phyloP scores from a whole-genome alignment of 352 stramenopile genomes.

The Pythium utonaiense region DNA sequence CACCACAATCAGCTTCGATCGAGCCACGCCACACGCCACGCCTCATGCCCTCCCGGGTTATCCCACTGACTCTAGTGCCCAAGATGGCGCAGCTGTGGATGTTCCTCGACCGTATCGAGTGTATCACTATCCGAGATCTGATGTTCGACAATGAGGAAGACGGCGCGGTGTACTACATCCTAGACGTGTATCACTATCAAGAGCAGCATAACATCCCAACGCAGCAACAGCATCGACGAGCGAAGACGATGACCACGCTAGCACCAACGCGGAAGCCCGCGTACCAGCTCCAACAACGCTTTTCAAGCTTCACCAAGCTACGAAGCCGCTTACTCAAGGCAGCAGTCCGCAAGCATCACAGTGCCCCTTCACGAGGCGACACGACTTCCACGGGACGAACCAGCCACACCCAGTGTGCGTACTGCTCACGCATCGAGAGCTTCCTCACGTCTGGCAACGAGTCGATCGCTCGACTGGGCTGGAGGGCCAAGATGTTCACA shows the following conservation, averaged over 20 bases:
- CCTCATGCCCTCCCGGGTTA: conserved; percentile 38
- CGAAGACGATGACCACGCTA: not conserved
- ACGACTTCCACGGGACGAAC: conserved; percentile 24
- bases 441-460: conserved; percentile 30
- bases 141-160: conserved; percentile 42
- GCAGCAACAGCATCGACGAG: conserved; percentile 5
- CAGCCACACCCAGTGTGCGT: conserved; percentile 12
- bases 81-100: conserved; percentile 48
- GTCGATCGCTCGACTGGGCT: conserved; percentile 9
- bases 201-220: conserved; percentile 32
- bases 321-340: conserved; percentile 42
- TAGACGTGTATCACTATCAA: conserved; percentile 57
- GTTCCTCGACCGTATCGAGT: conserved; percentile 58
- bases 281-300: conserved; percentile 63
- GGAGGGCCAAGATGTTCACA: conserved; percentile 20
- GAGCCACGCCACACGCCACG: conserved; percentile 20
- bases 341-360: conserved; percentile 36
- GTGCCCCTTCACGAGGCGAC: conserved; percentile 7
- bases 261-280: conserved; percentile 30
- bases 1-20: conserved; percentile 15
- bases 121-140: conserved; percentile 48
- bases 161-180: conserved; percentile 43
- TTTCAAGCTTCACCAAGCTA: conserved; percentile 56
- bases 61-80: conserved; percentile 46
- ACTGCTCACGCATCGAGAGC: conserved; percentile 27